phyloP scores from a whole-genome alignment of 768 basidiomycete genomes.

The Phanerodontia chrysosporium region DNA sequence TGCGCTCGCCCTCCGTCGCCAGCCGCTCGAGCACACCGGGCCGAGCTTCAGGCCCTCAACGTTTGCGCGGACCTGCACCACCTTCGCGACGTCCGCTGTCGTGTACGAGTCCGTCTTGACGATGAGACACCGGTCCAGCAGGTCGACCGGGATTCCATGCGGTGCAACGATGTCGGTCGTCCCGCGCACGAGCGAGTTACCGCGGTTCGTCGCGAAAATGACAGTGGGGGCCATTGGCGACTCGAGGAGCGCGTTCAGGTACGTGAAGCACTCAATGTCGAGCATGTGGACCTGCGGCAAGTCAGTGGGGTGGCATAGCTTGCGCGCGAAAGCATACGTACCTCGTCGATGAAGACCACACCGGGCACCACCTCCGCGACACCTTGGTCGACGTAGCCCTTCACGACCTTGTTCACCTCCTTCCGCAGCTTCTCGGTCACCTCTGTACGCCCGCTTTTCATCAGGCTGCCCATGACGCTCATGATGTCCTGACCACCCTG shows the following conservation, averaged over 20 bases:
- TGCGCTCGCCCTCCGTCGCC: conserved; percentile 77
- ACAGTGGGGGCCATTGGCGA: conserved; percentile 97
- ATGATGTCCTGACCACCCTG: conserved; percentile 98
- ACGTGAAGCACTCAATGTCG: conserved; percentile 99
- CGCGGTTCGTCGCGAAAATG: conserved; percentile 94
- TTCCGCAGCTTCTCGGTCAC: conserved; percentile 93
- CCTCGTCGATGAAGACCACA: conserved; percentile 98
- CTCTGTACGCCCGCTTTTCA: conserved; percentile 91
- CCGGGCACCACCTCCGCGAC: conserved; percentile 98
- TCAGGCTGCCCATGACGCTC: conserved; percentile 91
- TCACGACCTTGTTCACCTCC: conserved; percentile 97
- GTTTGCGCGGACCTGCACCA: conserved; percentile 80
- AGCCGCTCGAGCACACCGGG: conserved; percentile 74
- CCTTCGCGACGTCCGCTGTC: conserved; percentile 79
- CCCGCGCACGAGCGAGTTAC: conserved; percentile 87
- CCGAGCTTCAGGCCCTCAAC: conserved; percentile 82
- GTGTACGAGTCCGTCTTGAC: conserved; percentile 87
- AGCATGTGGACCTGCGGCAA: conserved; percentile 89
- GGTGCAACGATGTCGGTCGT: conserved; percentile 89
- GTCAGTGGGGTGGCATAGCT: background rate
- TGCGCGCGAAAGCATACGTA: conserved; percentile 31
- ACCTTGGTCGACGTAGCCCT: conserved; percentile 96
- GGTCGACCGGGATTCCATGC: conserved; percentile 91
- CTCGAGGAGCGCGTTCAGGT: conserved; percentile 92
- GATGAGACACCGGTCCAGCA: conserved; percentile 93